A percentile compares a stretch with the other conserved stretches of the same genome.
These are phyloP conservation scores for Alternaria ethzedia DNA, from an alignment of 2,329 filamentous ascomycete genomes.

Conservation along the genomic window DNA sequence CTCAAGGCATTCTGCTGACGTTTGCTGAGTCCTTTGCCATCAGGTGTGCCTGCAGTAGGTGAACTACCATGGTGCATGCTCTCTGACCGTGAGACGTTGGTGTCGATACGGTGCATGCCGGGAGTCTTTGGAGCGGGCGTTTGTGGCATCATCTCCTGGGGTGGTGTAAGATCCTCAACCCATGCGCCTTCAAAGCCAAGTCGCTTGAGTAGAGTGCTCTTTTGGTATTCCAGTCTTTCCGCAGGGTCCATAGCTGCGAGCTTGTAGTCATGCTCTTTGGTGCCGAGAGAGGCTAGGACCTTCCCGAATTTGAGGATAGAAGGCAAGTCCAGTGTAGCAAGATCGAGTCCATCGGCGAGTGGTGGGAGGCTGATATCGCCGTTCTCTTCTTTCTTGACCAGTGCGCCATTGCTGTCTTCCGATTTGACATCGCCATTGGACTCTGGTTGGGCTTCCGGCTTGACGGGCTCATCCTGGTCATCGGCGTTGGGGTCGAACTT, in stretches of 20 bases:
- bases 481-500: slow-evolving; percentile 84
- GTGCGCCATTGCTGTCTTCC: slow-evolving; percentile 55
- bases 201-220: slow-evolving; percentile 82
- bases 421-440: slow-evolving; percentile 61
- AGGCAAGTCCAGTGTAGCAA: slow-evolving; percentile 77
- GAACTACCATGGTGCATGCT: slow-evolving; percentile 56
- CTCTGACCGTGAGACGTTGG: slow-evolving; percentile 53
- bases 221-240: slow-evolving; percentile 82
- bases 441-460: slow-evolving; percentile 54
- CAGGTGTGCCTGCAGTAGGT: slow-evolving; percentile 53
- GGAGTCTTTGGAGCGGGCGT: slow-evolving; percentile 48
- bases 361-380: slow-evolving; percentile 50
- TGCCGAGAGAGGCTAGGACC: slow-evolving; percentile 80
- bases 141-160: slow-evolving; percentile 60
- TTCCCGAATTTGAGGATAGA: slow-evolving; percentile 84
- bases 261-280: slow-evolving; percentile 82
- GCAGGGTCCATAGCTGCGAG: slow-evolving; percentile 82
- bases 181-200: slow-evolving; percentile 85
- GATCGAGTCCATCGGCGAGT: slow-evolving; percentile 69
- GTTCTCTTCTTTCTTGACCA: slow-evolving; percentile 58
- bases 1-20: slow-evolving; percentile 94
- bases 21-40: slow-evolving; percentile 71
- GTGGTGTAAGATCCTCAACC: slow-evolving; percentile 82
- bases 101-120: slow-evolving; percentile 58
- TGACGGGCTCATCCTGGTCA: slow-evolving; percentile 67